These are phyloP conservation scores for Hemileccinum impolitum DNA, from an alignment of 768 basidiomycete species.

Conservation along the genomic window DNA sequence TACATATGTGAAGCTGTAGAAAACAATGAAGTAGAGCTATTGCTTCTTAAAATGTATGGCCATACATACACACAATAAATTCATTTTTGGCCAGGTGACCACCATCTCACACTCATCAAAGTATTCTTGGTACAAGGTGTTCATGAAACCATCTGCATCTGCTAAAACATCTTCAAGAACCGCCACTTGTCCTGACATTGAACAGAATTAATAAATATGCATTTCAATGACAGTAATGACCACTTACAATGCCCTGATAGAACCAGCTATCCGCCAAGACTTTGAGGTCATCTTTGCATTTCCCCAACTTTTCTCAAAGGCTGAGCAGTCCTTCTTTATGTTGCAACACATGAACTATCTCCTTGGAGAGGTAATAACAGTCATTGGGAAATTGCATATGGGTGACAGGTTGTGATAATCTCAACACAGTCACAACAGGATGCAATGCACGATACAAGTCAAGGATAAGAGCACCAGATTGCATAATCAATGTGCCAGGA, in stretches of 20 bases:
- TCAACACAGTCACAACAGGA: slow-evolving; percentile 54
- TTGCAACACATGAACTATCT: slow-evolving; percentile 34
- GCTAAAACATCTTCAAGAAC: slow-evolving; percentile 41
- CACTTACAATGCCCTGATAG: slow-evolving; percentile 64
- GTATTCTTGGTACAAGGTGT: slow-evolving; percentile 66
- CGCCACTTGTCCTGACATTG: slow-evolving; percentile 18
- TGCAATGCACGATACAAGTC: slow-evolving; percentile 81
- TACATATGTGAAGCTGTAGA: too few species aligned
- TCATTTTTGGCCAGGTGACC: too few species aligned
- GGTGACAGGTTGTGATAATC: slow-evolving; percentile 48
- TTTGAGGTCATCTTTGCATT: slow-evolving; percentile 49
- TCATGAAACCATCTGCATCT: slow-evolving; percentile 62
- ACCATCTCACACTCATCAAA: slow-evolving; percentile 76
- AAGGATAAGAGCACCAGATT: slow-evolving; percentile 61
- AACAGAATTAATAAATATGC: neutral
- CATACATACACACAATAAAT: too few species aligned
- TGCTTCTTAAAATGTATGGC: too few species aligned
- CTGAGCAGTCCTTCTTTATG: slow-evolving; percentile 27
- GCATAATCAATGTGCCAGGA: slow-evolving; percentile 55
- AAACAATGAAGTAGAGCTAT: too few species aligned
- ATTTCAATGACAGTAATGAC: neutral
- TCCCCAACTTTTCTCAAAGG: slow-evolving; percentile 47
- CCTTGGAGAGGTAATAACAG: slow-evolving; percentile 60
- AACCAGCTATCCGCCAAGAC: slow-evolving; percentile 67
- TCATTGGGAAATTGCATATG: slow-evolving; percentile 83